phyloP scores from a whole-genome alignment of 306 rosid species.

The Glycyrrhiza uralensis region DNA sequence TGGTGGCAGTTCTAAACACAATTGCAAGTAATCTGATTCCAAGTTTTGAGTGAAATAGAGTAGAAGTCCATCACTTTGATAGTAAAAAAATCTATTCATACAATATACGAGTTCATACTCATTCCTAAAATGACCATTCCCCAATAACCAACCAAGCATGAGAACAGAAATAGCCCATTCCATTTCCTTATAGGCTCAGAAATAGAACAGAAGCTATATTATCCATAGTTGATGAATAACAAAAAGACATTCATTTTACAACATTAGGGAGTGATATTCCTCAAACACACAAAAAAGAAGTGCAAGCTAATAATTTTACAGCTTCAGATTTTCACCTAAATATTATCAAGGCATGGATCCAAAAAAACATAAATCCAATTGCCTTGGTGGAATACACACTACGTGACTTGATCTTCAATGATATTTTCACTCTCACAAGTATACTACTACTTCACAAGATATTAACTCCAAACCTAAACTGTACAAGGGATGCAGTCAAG shows the following conservation, averaged over 20 bases:
- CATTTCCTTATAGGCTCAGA: background rate
- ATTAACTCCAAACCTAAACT: conserved; percentile 24
- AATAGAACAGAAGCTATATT: background rate
- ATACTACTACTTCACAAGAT: conserved; percentile 16
- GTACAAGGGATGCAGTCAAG: conserved; percentile 35
- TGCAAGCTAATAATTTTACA: background rate
- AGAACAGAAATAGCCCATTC: background rate
- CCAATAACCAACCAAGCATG: background rate
- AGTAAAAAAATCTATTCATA: too few relatives aligned
- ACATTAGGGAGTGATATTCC: background rate
- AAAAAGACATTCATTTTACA: conserved; percentile 31
- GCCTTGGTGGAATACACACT: conserved; percentile 33
- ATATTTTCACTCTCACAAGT: conserved; percentile 21
- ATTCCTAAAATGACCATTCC: background rate
- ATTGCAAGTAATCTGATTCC: background rate
- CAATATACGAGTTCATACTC: too few relatives aligned
- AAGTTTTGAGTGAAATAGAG: background rate
- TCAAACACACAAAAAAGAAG: conserved; percentile 2
- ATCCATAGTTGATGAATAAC: conserved; percentile 7
- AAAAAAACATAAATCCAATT: conserved; percentile 39
- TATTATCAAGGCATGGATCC: conserved; percentile 43
- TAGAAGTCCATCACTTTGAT: background rate
- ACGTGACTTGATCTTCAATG: conserved; percentile 25
- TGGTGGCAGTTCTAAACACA: background rate
- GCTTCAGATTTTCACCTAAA: conserved; percentile 3